phyloP scores from a whole-genome alignment of 2,329 filamentous ascomycete genomes.

The Colletotrichum sp. region DNA sequence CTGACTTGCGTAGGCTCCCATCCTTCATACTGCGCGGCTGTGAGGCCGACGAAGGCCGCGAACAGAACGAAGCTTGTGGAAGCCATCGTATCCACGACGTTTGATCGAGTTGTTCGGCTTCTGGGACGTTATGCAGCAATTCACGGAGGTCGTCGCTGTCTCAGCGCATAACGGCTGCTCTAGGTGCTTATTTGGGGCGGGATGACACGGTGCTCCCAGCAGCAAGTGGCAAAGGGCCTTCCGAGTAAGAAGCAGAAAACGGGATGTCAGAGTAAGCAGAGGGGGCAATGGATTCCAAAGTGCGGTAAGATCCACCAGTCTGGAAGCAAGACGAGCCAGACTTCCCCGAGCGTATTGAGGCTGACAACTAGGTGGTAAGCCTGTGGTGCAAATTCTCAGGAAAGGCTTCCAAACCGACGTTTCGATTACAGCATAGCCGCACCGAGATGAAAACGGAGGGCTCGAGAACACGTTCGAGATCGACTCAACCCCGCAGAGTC shows the following conservation, averaged over 20 bases:
- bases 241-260: neutral
- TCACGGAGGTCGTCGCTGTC: neutral
- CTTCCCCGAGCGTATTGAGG: neutral
- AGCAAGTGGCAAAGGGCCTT: neutral
- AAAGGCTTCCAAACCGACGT: no score
- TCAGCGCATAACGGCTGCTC: neutral
- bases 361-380: neutral
- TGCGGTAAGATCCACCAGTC: neutral
- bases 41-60: slow-evolving; percentile 3
- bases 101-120: neutral
- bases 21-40: slow-evolving; percentile 37
- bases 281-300: neutral
- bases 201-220: neutral
- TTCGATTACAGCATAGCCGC: no score
- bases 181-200: neutral
- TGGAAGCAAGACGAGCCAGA: neutral
- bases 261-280: neutral
- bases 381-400: neutral
- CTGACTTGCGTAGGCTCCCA: slow-evolving; percentile 38
- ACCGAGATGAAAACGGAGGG: neutral
- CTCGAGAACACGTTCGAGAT: neutral
- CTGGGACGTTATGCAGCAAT: neutral
- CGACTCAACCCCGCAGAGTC: neutral
- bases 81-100: neutral
- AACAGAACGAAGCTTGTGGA: slow-evolving; percentile 23